Conservation (phyloP, 306 rosid species). For the Potentilla sterilis region DNA sequence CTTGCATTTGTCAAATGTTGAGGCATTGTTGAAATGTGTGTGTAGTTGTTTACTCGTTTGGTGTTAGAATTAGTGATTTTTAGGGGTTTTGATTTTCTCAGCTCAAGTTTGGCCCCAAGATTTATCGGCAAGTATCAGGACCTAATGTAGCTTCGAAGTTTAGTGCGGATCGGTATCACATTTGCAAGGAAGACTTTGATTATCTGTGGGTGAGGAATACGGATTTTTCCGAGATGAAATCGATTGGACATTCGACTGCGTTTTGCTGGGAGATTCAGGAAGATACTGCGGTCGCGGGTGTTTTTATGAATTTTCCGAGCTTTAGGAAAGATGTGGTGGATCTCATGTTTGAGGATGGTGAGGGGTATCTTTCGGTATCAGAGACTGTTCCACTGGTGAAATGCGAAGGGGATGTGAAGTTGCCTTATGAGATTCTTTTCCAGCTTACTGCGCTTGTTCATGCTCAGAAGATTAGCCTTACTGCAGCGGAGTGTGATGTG, state of each 20-base stretch:
- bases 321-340: constrained; percentile 51
- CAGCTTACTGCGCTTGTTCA: constrained; percentile 86
- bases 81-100: constrained; percentile 26
- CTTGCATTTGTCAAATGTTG: not conserved
- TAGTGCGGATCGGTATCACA: constrained; percentile 53
- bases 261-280: constrained; percentile 72
- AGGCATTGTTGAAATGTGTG: not conserved
- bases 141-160: constrained; percentile 51
- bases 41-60: not conserved
- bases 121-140: constrained; percentile 54
- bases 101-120: constrained; percentile 82
- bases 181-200: constrained; percentile 71
- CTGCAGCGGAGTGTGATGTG: constrained; percentile 56
- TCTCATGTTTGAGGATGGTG: constrained; percentile 51
- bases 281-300: constrained; percentile 37
- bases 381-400: constrained; percentile 72
- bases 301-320: constrained; percentile 54
- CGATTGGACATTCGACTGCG: constrained; percentile 71
- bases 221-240: constrained; percentile 57
- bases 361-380: constrained; percentile 37
- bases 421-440: constrained; percentile 68
- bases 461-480: constrained; percentile 71
- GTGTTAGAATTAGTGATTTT: not conserved
- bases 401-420: constrained; percentile 28
- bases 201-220: constrained; percentile 81